Base-by-base conservation (phyloP, 2,329 filamentous ascomycete genomes). In the Nemania sp. region DNA sequence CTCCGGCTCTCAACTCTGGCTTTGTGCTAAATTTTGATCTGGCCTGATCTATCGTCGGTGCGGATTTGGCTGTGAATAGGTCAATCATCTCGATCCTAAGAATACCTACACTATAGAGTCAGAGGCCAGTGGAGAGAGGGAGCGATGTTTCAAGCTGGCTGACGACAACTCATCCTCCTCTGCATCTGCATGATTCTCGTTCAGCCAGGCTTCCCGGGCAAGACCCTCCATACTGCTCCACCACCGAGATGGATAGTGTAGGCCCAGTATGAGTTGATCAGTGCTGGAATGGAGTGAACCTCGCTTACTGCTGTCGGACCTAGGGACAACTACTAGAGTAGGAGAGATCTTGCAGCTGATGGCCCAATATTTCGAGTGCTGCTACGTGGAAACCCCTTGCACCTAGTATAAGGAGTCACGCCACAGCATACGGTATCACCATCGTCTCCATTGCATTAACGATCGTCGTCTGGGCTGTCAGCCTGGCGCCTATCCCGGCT, bases 141-240 rank as follows among this genome's bases (percentile, higher is more conserved):
- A 58, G 54, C 35, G 35, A 48, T 55, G 62, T 64, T 64, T 64
- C 62, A 64, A 53, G 51, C 62, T 21, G 45, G 62, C 62, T 64
- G 62, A 64, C 59, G 34, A 57, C 39, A 54, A 50, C 37, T 45
- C 42, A 51, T 54, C 46, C 49, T 47, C 25, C 50, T 52, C 37
- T 13, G 29, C n/a, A 17, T 46, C 54, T 59, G 55, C 59, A 62
- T 59, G 46, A 54, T 18, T 55, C 15, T 15, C 39, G 25, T 20
- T 49, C 5, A 48, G 35, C 34, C 29, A 39, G 32, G 32, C 35
- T 34, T 45, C 48, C 57, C 18, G 50, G 50, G 45, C 46, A 55
- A 15, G 35, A 34, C 49, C 7, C 50, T 53, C 11, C 35, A n/a
- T 39, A 39, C 11, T 39, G 12, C 35, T 39, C 15, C 35, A 4